A percentile compares a stretch with the other conserved stretches of the same genome.
Evolutionary conservation across 768 basidiomycete genomes (phyloP).

Genomic region (Imleria badia): DNA sequence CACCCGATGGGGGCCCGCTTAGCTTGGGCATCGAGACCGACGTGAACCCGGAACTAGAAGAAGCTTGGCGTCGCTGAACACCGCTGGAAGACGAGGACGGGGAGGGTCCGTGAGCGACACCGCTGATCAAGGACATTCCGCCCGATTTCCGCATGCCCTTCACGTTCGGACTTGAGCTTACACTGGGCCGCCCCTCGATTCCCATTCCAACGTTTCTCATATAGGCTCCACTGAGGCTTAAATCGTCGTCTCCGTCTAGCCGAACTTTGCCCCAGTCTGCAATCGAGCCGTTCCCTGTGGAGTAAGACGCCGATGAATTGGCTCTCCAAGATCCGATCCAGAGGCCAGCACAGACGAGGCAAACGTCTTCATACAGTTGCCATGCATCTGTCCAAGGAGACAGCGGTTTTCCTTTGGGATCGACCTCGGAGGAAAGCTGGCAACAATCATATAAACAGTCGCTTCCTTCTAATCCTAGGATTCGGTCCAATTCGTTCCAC

Average conservation of each 20-base stretch:
- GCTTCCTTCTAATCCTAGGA: constrained; percentile 54
- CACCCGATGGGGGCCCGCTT: constrained; percentile 12
- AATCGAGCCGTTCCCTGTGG: constrained; percentile 45
- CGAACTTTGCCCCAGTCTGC: constrained; percentile 55
- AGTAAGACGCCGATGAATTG: constrained; percentile 48
- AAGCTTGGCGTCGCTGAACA: constrained; percentile 31
- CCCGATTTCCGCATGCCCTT: constrained; percentile 46
- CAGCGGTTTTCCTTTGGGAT: constrained; percentile 39
- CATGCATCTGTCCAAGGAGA: constrained; percentile 71
- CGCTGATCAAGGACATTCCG: constrained; percentile 44
- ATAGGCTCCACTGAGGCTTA: constrained; percentile 41
- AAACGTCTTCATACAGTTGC: constrained; percentile 84
- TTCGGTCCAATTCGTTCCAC: constrained; percentile 80
- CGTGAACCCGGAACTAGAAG: constrained; percentile 28
- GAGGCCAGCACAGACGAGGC: constrained; percentile 77
- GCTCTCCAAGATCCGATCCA: constrained; percentile 71
- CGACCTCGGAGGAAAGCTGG: constrained; percentile 27
- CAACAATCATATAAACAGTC: constrained; percentile 35
- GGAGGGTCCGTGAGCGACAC: constrained; percentile 34
- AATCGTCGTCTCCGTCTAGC: constrained; percentile 68
- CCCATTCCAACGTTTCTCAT: constrained; percentile 66
- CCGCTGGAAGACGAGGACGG: constrained; percentile 32
- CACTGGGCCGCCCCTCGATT: constrained; percentile 60
- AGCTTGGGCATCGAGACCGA: constrained; percentile 30
- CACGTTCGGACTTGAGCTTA: constrained; percentile 24